Evolutionary conservation across 129 eudicot genomes (phyloP).

Genomic region (Tanacetum coccineum): DNA sequence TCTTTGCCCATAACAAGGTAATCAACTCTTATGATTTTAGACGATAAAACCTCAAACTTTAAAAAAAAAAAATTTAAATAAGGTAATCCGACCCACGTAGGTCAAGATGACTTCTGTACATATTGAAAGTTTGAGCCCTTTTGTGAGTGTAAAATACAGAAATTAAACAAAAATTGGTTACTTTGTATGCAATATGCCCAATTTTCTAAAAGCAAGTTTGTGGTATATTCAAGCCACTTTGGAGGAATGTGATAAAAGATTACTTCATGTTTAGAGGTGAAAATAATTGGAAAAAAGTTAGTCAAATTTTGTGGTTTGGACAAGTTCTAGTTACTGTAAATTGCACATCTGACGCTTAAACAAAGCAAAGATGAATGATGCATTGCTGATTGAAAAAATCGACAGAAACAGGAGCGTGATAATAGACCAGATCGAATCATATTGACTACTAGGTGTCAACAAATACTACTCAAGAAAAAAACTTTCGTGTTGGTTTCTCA

Average conservation of each 20-base stretch:
- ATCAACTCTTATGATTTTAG: not conserved
- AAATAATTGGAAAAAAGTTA: not conserved
- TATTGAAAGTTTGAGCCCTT: not conserved
- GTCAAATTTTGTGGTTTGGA: not conserved
- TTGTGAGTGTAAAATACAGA: not conserved
- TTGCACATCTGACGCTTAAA: not conserved
- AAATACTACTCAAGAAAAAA: slow-evolving; percentile 10
- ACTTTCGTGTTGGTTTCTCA: slow-evolving; percentile 19
- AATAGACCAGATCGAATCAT: not conserved
- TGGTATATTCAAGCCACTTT: slow-evolving; percentile 2
- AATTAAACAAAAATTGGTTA: not conserved
- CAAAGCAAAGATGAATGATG: slow-evolving; percentile 18
- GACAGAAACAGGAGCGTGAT: slow-evolving; percentile 2
- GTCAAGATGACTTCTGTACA: not conserved
- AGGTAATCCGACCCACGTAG: not conserved
- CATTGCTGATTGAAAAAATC: not conserved
- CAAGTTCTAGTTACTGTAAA: not conserved
- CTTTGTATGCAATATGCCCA: not conserved
- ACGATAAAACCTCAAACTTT: not conserved
- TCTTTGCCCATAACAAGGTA: not conserved
- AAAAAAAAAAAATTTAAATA: not conserved
- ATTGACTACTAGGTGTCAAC: slow-evolving; percentile 8
- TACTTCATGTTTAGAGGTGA: not conserved
- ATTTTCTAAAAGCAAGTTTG: not conserved
- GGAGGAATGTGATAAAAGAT: slow-evolving; percentile 6